phyloP scores from a whole-genome alignment of 2,329 filamentous ascomycete species.

The Botrytis hyacinthi region DNA sequence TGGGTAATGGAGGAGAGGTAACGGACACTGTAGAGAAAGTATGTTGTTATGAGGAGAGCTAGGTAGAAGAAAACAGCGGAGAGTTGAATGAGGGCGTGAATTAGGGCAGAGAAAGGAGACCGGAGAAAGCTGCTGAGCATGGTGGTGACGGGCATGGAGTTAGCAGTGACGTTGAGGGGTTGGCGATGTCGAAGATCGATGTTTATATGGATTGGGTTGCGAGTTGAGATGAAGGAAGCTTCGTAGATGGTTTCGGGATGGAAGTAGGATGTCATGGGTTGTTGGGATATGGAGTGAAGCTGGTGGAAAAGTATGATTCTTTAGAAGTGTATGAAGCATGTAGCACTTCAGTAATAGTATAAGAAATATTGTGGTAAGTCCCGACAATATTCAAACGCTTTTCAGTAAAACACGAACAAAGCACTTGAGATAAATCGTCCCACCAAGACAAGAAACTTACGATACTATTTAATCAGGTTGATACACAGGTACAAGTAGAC shows the following conservation, averaged over 20 bases:
- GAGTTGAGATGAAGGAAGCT: neutral
- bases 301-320: neutral
- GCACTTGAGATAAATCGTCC: neutral
- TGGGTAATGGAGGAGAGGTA: neutral
- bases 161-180: neutral
- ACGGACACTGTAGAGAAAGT: neutral
- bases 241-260: slow-evolving; percentile 5
- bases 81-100: neutral
- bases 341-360: neutral
- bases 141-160: neutral
- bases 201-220: neutral
- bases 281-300: neutral
- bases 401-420: neutral
- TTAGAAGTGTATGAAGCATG: neutral
- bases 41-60: neutral
- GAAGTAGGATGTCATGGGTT: neutral
- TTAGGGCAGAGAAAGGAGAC: neutral
- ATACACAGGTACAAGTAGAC: neutral
- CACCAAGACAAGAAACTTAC: neutral
- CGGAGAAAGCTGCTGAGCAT: neutral
- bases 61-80: slow-evolving; percentile 3
- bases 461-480: neutral
- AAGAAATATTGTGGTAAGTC: no score
- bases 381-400: neutral
- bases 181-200: neutral